Evolutionary conservation across 1,284 basidiomycete species (phyloP).

Genomic region (Athelia sp.): DNA sequence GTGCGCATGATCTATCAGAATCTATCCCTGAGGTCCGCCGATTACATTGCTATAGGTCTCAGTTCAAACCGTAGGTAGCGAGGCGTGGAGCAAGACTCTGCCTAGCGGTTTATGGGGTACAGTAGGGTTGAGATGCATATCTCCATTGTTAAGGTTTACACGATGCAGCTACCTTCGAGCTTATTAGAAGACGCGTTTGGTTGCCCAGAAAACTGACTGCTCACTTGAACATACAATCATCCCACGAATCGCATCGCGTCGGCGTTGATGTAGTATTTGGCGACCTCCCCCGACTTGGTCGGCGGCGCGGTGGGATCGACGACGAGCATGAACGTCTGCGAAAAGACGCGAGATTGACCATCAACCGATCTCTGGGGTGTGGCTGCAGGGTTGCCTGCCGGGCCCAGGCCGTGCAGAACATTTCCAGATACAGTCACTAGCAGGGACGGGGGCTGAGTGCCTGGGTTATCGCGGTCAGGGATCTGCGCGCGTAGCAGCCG

Average conservation of each 20-base stretch:
- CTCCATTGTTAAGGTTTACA: too few relatives aligned
- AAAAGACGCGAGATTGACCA: constrained; percentile 77
- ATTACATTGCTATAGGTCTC: too few relatives aligned
- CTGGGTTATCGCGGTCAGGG: constrained; percentile 26
- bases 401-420: constrained; percentile 66
- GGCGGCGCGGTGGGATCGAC: constrained; percentile 63
- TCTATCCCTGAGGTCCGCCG: neutral
- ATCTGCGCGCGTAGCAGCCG: neutral
- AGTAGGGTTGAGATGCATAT: too few relatives aligned
- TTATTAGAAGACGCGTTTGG: too few relatives aligned
- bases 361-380: constrained; percentile 55
- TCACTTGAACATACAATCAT: constrained; percentile 22
- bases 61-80: too few relatives aligned
- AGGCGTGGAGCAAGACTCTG: too few relatives aligned
- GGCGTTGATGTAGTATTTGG: constrained; percentile 74
- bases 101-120: too few relatives aligned
- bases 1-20: neutral
- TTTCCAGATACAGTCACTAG: constrained; percentile 74
- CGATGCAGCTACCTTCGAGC: too few relatives aligned
- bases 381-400: constrained; percentile 48
- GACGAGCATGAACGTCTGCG: constrained; percentile 80
- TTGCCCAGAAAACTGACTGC: too few relatives aligned
- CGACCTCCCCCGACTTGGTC: constrained; percentile 62
- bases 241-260: constrained; percentile 78
- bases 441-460: constrained; percentile 71